phyloP scores from a whole-genome alignment of 2,329 filamentous ascomycete genomes.

The Arachnomyces sp. region DNA sequence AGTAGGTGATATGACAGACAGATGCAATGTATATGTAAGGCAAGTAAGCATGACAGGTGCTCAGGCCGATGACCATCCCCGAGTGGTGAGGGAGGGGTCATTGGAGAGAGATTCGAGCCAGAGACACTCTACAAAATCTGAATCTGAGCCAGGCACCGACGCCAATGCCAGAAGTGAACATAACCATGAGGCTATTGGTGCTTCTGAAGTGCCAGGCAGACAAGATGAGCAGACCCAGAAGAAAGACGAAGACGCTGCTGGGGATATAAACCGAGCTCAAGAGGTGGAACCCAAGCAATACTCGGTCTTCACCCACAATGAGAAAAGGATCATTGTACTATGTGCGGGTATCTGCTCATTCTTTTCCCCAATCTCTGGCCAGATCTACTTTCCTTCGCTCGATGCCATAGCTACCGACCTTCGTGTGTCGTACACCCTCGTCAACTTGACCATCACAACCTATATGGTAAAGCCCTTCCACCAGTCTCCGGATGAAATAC shows the following conservation, averaged over 20 bases:
- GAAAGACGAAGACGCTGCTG: too few relatives aligned
- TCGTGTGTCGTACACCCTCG: slow-evolving; percentile 27
- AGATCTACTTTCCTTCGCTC: slow-evolving; percentile 41
- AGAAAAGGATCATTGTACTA: slow-evolving; percentile 3
- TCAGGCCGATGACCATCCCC: too few relatives aligned
- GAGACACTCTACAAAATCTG: too few relatives aligned
- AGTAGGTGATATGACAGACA: slow-evolving; percentile 3
- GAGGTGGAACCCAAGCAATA: neutral
- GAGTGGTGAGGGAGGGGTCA: too few relatives aligned
- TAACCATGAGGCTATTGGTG: too few relatives aligned
- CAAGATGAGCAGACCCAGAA: too few relatives aligned
- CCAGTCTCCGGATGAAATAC: slow-evolving; percentile 9
- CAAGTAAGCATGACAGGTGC: too few relatives aligned
- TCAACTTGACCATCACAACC: slow-evolving; percentile 43
- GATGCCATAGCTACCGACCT: slow-evolving; percentile 34
- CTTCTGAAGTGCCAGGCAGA: too few relatives aligned
- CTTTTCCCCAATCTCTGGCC: slow-evolving; percentile 27
- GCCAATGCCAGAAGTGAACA: too few relatives aligned
- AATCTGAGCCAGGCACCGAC: too few relatives aligned
- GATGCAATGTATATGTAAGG: neutral
- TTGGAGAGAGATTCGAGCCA: too few relatives aligned
- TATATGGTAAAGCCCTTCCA: slow-evolving; percentile 33
- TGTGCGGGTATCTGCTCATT: slow-evolving; percentile 5
- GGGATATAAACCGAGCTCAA: too few relatives aligned
- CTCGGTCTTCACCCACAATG: slow-evolving; percentile 2